A percentile compares a stretch with the other conserved stretches of the same genome.
Conservation (phyloP, 1,139 yeast genomes). For the Petasospora rhodanensis region DNA sequence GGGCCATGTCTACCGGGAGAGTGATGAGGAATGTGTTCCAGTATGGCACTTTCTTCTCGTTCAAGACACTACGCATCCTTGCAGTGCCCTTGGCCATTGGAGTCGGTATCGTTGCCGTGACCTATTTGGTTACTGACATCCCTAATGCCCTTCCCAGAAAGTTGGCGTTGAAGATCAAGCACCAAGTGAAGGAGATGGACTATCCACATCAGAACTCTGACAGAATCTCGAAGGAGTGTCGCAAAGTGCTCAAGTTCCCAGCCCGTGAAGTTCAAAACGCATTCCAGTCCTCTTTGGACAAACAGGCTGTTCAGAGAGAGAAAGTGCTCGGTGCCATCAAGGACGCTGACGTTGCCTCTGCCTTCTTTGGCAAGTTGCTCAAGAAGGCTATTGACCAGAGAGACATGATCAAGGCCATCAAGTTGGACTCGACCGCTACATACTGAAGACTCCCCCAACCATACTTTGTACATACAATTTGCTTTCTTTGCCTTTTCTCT, state of each 20-base stretch:
- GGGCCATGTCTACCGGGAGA: conserved; percentile 31
- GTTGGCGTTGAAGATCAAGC: conserved; percentile 65
- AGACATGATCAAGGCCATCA: conserved; percentile 42
- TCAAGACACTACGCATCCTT: conserved; percentile 28
- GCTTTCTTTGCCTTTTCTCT: background rate
- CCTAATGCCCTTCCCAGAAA: conserved; percentile 89
- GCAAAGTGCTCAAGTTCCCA: conserved; percentile 77
- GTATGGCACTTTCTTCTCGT: conserved; percentile 33
- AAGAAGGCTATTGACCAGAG: conserved; percentile 46
- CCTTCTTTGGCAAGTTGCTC: conserved; percentile 55
- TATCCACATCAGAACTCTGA: conserved; percentile 75
- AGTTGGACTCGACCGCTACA: conserved; percentile 48
- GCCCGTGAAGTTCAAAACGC: conserved; percentile 76
- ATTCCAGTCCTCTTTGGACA: conserved; percentile 68
- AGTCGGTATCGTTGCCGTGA: conserved; percentile 53
- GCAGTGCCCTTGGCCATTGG: conserved; percentile 40
- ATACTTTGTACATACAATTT: conserved; percentile 1
- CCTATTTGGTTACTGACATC: conserved; percentile 70
- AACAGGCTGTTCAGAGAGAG: conserved; percentile 55
- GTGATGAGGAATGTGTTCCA: conserved; percentile 28
- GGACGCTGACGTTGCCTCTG: conserved; percentile 53
- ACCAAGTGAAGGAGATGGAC: conserved; percentile 60
- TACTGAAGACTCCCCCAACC: no score
- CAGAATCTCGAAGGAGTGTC: conserved; percentile 76
- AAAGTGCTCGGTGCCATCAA: conserved; percentile 49